phyloP scores from a whole-genome alignment of 1,139 yeast species.

The Magnusiomyces suaveolens region DNA sequence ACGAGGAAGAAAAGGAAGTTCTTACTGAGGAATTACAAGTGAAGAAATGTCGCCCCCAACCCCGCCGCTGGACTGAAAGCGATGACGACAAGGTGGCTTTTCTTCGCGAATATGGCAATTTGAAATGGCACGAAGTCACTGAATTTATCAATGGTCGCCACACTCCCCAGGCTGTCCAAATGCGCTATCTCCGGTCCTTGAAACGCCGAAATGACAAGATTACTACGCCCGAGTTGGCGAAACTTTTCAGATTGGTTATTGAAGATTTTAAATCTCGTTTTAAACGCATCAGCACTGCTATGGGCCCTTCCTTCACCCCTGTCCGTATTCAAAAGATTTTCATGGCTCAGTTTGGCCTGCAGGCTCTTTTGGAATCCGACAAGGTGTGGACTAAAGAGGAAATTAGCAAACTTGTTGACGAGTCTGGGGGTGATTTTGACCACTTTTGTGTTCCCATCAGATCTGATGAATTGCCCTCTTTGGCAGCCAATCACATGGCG shows the following conservation, averaged over 20 bases:
- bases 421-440: slow-evolving; percentile 15
- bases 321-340: slow-evolving; percentile 13
- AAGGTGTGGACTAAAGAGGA: slow-evolving; percentile 13
- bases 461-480: slow-evolving; percentile 10
- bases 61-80: slow-evolving; percentile 29
- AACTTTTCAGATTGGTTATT: slow-evolving; percentile 26
- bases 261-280: slow-evolving; percentile 38
- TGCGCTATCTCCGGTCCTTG: slow-evolving; percentile 36
- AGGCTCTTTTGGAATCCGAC: slow-evolving; percentile 5
- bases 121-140: slow-evolving; percentile 36
- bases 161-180: slow-evolving; percentile 22
- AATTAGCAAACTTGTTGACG: slow-evolving; percentile 11
- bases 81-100: slow-evolving; percentile 35
- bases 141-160: slow-evolving; percentile 30
- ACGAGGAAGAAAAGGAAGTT: no score
- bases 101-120: slow-evolving; percentile 32
- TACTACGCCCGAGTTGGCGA: slow-evolving; percentile 29
- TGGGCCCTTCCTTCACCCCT: slow-evolving; percentile 25
- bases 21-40: no score
- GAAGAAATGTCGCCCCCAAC: slow-evolving; percentile 1
- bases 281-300: slow-evolving; percentile 29
- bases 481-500: slow-evolving; percentile 13
- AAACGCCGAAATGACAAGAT: slow-evolving; percentile 31
- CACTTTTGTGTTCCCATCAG: slow-evolving; percentile 10
- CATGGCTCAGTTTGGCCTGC: slow-evolving; percentile 11